Evolutionary conservation across 306 rosid species (phyloP).

Genomic region (Cucumis sativus): DNA sequence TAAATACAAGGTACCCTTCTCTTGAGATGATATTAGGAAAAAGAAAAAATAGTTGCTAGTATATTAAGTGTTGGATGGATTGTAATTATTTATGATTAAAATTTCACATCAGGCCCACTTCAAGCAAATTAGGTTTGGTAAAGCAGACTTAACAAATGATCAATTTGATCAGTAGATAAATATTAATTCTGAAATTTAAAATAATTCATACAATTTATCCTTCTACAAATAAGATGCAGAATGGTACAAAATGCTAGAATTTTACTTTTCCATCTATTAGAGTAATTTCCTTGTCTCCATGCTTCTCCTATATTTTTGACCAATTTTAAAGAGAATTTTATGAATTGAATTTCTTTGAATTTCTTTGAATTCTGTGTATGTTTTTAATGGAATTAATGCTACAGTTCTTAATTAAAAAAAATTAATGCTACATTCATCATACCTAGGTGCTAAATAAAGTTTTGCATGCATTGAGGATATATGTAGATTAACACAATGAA

Average conservation of each 20-base stretch:
- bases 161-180: neutral
- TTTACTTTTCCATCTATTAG: neutral
- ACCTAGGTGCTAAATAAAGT: neutral
- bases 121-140: neutral
- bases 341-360: neutral
- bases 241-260: neutral
- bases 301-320: neutral
- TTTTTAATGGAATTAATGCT: neutral
- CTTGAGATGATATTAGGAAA: neutral
- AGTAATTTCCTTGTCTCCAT: neutral
- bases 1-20: slow-evolving; percentile 67
- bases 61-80: neutral
- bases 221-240: neutral
- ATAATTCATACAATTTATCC: neutral
- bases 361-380: neutral
- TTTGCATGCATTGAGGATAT: neutral
- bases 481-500: neutral
- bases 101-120: neutral
- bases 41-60: neutral
- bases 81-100: neutral
- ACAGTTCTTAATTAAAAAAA: neutral
- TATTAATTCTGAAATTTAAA: neutral
- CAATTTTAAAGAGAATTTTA: neutral
- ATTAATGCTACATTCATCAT: neutral
- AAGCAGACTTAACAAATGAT: neutral